Evolutionary conservation across 2,329 filamentous ascomycete genomes (phyloP).

Genomic region (Xylaria sp.): DNA sequence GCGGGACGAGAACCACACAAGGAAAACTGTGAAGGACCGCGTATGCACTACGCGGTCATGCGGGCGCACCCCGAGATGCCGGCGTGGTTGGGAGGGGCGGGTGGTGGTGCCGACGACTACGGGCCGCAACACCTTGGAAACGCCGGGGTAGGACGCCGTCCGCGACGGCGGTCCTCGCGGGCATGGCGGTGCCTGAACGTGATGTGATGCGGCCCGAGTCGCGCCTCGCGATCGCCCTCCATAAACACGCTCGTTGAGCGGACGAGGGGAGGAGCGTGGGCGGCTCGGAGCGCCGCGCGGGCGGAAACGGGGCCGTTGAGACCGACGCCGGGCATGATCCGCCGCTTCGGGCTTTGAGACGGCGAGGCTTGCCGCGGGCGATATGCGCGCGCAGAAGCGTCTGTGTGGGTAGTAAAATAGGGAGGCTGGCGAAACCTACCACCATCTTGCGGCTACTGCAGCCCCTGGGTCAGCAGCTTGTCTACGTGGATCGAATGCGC

Average conservation of each 20-base stretch:
- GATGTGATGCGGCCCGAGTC: constrained; percentile 33
- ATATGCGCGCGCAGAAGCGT: constrained; percentile 31
- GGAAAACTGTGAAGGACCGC: constrained; percentile 10
- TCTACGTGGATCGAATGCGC: neutral
- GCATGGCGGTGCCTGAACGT: too few species aligned
- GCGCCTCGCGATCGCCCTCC: constrained; percentile 32
- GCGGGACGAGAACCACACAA: constrained; percentile 2
- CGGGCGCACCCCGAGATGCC: too few species aligned
- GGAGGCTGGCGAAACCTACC: constrained; percentile 37
- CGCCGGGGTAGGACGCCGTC: constrained; percentile 8
- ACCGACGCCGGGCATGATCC: too few species aligned
- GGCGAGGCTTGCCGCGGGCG: constrained; percentile 5
- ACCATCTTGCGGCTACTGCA: constrained; percentile 31
- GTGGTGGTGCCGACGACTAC: constrained; percentile 2
- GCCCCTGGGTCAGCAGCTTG: neutral
- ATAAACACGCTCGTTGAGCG: constrained; percentile 38
- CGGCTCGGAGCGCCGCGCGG: too few species aligned
- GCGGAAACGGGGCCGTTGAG: too few species aligned
- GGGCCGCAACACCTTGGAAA: constrained; percentile 4
- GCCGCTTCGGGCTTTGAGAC: constrained; percentile 31
- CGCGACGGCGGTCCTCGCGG: neutral
- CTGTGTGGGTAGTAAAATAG: constrained; percentile 39
- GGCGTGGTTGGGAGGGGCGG: neutral
- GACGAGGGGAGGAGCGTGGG: constrained; percentile 2
- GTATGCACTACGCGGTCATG: too few species aligned